Conservation (phyloP, 192 early-diverging fungal genomes). For the Coemansia reversa region DNA sequence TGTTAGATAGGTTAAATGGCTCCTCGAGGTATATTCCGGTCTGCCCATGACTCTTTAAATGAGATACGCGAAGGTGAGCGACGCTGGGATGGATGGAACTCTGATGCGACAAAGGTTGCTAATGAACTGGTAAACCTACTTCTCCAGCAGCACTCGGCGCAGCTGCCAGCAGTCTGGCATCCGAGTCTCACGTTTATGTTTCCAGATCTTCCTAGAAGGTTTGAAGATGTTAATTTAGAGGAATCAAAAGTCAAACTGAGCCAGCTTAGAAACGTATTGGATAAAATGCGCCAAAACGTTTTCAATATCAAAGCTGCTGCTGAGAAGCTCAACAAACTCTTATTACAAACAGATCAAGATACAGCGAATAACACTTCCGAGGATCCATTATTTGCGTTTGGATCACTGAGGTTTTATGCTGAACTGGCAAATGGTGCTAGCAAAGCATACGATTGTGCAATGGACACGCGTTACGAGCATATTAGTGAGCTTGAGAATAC, state of each 20-base stretch:
- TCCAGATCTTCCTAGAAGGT: slow-evolving; percentile 27
- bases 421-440: slow-evolving; percentile 10
- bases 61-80: slow-evolving; percentile 32
- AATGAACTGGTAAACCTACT: slow-evolving; percentile 30
- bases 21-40: slow-evolving; percentile 6
- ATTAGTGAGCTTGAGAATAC: slow-evolving; percentile 13
- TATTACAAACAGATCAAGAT: background rate
- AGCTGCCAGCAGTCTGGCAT: slow-evolving; percentile 45
- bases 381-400: slow-evolving; percentile 8
- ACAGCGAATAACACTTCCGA: background rate
- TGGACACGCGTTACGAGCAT: slow-evolving; percentile 17
- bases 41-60: slow-evolving; percentile 19
- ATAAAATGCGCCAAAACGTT: slow-evolving; percentile 15
- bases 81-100: slow-evolving; percentile 43
- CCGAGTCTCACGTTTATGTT: slow-evolving; percentile 33
- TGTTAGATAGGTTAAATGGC: slow-evolving; percentile 4
- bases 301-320: slow-evolving; percentile 19
- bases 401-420: slow-evolving; percentile 20
- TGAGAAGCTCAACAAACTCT: slow-evolving; percentile 11
- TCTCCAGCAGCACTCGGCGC: slow-evolving; percentile 42
- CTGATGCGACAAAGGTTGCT: slow-evolving; percentile 18
- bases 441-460: slow-evolving; percentile 12
- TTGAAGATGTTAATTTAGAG: slow-evolving; percentile 7
- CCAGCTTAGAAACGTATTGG: slow-evolving; percentile 15
- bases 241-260: slow-evolving; percentile 9